Base-by-base conservation (phyloP, 345 rosid species). In the Eucalyptus virginea region DNA sequence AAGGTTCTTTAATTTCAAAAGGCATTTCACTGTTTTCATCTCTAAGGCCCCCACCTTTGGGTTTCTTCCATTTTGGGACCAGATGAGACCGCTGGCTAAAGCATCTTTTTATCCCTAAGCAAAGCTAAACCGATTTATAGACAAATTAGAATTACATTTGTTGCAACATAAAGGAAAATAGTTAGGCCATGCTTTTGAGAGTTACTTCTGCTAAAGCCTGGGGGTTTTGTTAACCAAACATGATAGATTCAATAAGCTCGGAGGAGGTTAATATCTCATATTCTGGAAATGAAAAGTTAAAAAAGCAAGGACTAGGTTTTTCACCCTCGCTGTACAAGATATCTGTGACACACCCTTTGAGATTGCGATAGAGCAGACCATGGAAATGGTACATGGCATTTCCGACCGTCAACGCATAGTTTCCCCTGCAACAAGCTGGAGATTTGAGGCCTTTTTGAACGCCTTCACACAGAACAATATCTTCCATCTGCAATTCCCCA, bases 401-500 rank as follows among this genome's bases (percentile, higher is more conserved):
- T 93, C 96, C 99, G 23, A 96, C 94, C 3, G 87, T 28, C 3
- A 96, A 97, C 65, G 94, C 96, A 87, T 95, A 96, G 90, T 98
- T 92, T 72, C 99, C 98, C 37, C 86, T 92, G 69, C 81, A 44
- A 89, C 94, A 96, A 3, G 97, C 96, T 15, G 95, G 96, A 4
- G 98, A 95, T 87, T 98, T 93, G 3, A 96, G 92, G 28, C 99
- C 98, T 87, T 94, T 94, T 89, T 96, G 98, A 49, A 98, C 99
- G 52, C 94, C 93, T 92, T 98, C 97, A 72, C 97, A 97, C 45
- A 98, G 92, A 60, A 88, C 83, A 21, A 94, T 90, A 89, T 96
- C 98, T 92, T 96, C 99, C 88, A 93, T 92, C 99, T 97, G 94
- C 90, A 90, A 87, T 83, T 19, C 8, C 26, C 30, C 11, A 32